phyloP scores from a whole-genome alignment of 768 basidiomycete species.

The Leccinum pellstonianum region DNA sequence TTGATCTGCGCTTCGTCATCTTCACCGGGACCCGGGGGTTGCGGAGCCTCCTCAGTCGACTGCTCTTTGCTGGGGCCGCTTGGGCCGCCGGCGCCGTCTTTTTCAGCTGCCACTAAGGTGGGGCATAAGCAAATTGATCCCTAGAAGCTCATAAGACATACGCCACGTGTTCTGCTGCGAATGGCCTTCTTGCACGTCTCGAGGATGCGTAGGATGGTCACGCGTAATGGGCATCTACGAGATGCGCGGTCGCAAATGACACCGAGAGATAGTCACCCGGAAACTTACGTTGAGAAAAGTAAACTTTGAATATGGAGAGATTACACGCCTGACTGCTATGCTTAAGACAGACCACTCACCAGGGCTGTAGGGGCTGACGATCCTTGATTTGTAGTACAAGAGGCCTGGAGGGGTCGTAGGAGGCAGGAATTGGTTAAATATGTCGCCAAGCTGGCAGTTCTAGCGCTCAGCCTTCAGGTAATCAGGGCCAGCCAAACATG shows the following conservation, averaged over 20 bases:
- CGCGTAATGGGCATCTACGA: conserved; percentile 2
- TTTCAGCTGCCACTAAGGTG: conserved; percentile 2
- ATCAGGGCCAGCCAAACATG: conserved; percentile 9
- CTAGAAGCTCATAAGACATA: conserved; percentile 11
- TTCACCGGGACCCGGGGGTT: background rate
- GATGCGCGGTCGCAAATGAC: background rate
- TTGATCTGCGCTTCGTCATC: conserved; percentile 12
- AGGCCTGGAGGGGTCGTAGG: background rate
- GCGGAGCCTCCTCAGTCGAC: background rate
- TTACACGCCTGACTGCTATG: background rate
- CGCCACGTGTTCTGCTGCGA: conserved; percentile 10
- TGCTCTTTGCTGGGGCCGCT: conserved; percentile 4
- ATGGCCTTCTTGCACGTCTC: conserved; percentile 1
- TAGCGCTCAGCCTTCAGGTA: background rate
- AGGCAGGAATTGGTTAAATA: background rate
- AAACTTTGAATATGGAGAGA: background rate
- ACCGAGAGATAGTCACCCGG: conserved; percentile 2
- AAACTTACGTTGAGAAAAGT: background rate
- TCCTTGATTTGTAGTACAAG: conserved; percentile 5
- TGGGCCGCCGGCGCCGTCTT: conserved; percentile 5
- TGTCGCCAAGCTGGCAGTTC: background rate
- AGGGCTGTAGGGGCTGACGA: background rate
- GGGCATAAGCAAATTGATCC: conserved; percentile 1
- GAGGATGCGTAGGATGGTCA: background rate
- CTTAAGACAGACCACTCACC: conserved; percentile 12